Percentiles rank a stretch among this genome's conserved stretches.
Evolutionary conservation across 257 asterid species (phyloP).

Genomic region (Scutellaria galericulata): DNA sequence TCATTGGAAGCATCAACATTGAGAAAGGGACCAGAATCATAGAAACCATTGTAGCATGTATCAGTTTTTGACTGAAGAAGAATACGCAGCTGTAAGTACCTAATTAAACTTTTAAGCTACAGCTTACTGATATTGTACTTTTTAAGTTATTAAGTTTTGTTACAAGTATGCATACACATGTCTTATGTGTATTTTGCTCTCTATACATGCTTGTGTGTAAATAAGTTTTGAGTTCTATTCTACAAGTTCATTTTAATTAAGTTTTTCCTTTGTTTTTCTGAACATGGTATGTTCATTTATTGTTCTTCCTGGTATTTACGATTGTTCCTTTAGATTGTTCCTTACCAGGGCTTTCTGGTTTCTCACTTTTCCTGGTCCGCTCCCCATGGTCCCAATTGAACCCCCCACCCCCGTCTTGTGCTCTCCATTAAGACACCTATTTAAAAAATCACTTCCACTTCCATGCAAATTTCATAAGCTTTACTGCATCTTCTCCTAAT

Average conservation of each 20-base stretch:
- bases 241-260: not conserved
- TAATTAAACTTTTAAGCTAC: constrained; percentile 25
- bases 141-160: constrained; percentile 4
- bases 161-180: not conserved
- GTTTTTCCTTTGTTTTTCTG: no score
- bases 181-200: not conserved
- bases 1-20: constrained; percentile 71
- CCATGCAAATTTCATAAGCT: constrained; percentile 8
- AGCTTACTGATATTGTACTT: constrained; percentile 16
- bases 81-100: constrained; percentile 90
- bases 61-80: constrained; percentile 84
- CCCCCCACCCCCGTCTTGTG: not conserved
- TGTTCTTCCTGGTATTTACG: constrained; percentile 19
- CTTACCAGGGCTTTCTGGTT: no score
- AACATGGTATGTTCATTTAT: not conserved
- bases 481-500: constrained; percentile 18
- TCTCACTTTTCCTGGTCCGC: no score
- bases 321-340: no score
- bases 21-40: constrained; percentile 60
- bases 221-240: constrained; percentile 18
- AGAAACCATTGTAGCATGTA: constrained; percentile 64
- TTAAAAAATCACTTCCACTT: not conserved
- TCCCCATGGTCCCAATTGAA: no score
- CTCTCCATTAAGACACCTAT: no score
- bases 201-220: not conserved